Evolutionary conservation across 495 filamentous ascomycete genomes (phyloP), one percentile per base, ranked within the genome.

Genomic region (Staphylotrichum tortipilum): DNA sequence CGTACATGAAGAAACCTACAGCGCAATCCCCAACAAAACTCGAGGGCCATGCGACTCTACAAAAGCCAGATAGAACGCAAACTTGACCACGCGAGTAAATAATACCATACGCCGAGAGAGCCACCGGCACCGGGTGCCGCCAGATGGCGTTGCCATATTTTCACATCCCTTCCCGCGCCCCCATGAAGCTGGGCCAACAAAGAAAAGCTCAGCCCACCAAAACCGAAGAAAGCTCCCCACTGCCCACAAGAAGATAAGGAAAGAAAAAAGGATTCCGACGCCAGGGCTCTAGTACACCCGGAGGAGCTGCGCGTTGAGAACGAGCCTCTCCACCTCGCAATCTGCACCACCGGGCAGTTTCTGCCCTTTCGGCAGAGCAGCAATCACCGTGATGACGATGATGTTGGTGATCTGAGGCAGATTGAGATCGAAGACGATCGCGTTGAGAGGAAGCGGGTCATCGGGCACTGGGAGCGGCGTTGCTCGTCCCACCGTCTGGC

Each of bases 321-420:
- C 81, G 35, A 86, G 65, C 52, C 74, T 84, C 68, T 89, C 85
- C 57, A 86, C 64, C 54, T 88, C 85, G 47, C 77, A 70, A 47
- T 79, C 81, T 7, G 74, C 71, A 10, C 80, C 82, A 38, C 65
- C 68, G 0, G 69, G 59, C 0, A 72, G 65, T 55, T 74, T 80
- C 37, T 80, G 70, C 8, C 79, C 79, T 45, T 71, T 76, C 3
- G 80, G 75, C 14, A 81, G 68, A 5, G 78, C 74, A n/a, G 78
- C 79, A 59, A 86, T 75, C 29, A 85, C 60, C 37, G 83, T 78
- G 7, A 87, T 67, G 41, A 81, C 79, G 17, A 89, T 74, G 26
- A 77, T 74, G 52, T 83, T 89, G 17, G 80, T 70, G 7, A 82
- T 83, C n/a, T 75, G 71, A 26, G 68, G 66, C 30, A 89, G 66